Conservation (phyloP, 2,329 filamentous ascomycete genomes). For the Nannizziopsis barbatae region DNA sequence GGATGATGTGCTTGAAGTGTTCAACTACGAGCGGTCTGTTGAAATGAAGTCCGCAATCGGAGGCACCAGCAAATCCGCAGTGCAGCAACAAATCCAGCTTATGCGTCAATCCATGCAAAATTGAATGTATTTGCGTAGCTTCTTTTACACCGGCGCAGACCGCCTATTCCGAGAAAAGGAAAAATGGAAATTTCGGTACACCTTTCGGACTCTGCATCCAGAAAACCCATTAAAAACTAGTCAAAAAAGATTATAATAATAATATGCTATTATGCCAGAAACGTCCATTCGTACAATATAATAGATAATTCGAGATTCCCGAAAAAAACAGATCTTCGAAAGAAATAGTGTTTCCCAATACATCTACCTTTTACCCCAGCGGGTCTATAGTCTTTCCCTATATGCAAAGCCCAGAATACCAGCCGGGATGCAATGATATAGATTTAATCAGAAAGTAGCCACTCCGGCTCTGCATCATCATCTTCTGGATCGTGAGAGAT, state of each 20-base stretch:
- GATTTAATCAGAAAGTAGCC: constrained; percentile 39
- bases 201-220: no score
- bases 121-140: background rate
- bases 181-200: background rate
- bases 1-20: constrained; percentile 56
- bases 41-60: constrained; percentile 68
- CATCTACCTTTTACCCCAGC: background rate
- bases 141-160: background rate
- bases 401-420: background rate
- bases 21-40: constrained; percentile 74
- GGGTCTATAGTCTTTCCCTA: background rate
- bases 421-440: background rate
- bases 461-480: constrained; percentile 54
- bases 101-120: constrained; percentile 26
- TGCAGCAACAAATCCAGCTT: constrained; percentile 57
- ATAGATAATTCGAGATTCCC: no score
- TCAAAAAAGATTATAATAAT: no score
- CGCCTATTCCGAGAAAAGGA: background rate
- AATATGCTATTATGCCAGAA: no score
- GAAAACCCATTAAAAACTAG: no score
- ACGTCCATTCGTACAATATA: no score
- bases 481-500: constrained; percentile 54
- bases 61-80: constrained; percentile 61
- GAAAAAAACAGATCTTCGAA: no score
- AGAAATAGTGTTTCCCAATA: no score